A percentile compares a stretch with the other conserved stretches of the same genome.
These are phyloP conservation scores for Tephrocybe sp. DNA, from an alignment of 768 basidiomycete genomes.

Conservation along the genomic window DNA sequence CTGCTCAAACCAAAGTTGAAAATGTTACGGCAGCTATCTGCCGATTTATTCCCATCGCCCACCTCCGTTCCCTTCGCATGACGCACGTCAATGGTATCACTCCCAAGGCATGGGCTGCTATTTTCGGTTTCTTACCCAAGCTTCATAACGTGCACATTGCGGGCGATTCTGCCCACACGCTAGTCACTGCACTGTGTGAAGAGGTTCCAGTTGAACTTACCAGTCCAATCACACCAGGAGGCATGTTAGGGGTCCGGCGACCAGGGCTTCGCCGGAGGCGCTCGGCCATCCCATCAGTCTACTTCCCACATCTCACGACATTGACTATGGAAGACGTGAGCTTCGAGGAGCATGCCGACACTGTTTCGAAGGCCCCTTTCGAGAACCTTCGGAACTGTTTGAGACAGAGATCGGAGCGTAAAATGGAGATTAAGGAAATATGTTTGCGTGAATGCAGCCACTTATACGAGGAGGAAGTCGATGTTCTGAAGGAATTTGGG, in stretches of 20 bases:
- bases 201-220: constrained; percentile 12
- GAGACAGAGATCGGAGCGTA: constrained; percentile 29
- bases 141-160: constrained; percentile 23
- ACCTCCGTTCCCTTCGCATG: constrained; percentile 24
- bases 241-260: constrained; percentile 11
- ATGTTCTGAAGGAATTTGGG: constrained; percentile 26
- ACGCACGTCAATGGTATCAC: constrained; percentile 17
- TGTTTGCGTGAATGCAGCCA: constrained; percentile 25
- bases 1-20: constrained; percentile 12
- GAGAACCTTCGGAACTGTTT: constrained; percentile 22
- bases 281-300: constrained; percentile 16
- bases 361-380: not conserved
- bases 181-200: constrained; percentile 26
- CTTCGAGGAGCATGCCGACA: constrained; percentile 16
- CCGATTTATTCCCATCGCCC: constrained; percentile 21
- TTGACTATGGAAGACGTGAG: constrained; percentile 23
- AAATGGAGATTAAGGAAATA: constrained; percentile 26
- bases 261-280: constrained; percentile 12
- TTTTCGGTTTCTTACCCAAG: constrained; percentile 27
- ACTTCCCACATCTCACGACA: constrained; percentile 26
- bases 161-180: constrained; percentile 18
- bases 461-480: constrained; percentile 21
- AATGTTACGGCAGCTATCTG: constrained; percentile 20
- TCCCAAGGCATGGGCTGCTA: constrained; percentile 20
- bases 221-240: constrained; percentile 10